Base-by-base conservation (phyloP, 1,284 basidiomycete species). In the Mycosarcoma maydis region DNA sequence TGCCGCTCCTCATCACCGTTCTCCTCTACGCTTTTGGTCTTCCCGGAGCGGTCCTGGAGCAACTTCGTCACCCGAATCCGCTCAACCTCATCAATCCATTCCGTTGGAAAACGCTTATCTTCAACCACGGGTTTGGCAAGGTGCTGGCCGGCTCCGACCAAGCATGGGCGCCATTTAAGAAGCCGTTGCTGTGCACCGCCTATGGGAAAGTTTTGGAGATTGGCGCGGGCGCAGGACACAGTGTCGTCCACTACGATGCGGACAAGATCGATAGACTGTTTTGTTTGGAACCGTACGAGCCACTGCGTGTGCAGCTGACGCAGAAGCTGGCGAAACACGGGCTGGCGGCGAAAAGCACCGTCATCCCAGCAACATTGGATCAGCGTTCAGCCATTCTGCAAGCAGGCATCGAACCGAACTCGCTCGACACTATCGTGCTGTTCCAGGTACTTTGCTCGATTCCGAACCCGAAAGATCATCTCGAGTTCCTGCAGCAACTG, bases 371-470 rank as follows among this genome's bases (percentile, higher is more conserved):
- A 11, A 64, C 65, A 1, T 36, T 77, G n/a, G 51, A 68, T 4
- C 39, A 48, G 19, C 62, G 45, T 9, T 59, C 39, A 3, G 36
- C 32, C 6, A 48, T 73, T 1, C 19, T 53, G 0, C 38, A 41
- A 10, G 33, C 53, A 1, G 71, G 68, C 3, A 37, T 77, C 33
- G 39, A 56, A 10, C 45, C 62, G 4, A 65, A 38, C 22, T 51
- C 50, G 23, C 42, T 77, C 17, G 76, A 78, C 44, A 75, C 75
- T n/a, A 47, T 77, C 43, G 62, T 76, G 0, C 51, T 76, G 23
- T 71, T 77, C 22, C 75, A 78, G 29, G 75, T 77, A 3, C 48
- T 77, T 19, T 78, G 76, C 58, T 71, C 66, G 8, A 60, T 78
- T 17, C 56, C 61, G 3, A 38, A 73, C 1, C 74, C 72, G 8